Evolutionary conservation across 2,329 filamentous ascomycete genomes (phyloP).

Genomic region (Hysterium pulicare): DNA sequence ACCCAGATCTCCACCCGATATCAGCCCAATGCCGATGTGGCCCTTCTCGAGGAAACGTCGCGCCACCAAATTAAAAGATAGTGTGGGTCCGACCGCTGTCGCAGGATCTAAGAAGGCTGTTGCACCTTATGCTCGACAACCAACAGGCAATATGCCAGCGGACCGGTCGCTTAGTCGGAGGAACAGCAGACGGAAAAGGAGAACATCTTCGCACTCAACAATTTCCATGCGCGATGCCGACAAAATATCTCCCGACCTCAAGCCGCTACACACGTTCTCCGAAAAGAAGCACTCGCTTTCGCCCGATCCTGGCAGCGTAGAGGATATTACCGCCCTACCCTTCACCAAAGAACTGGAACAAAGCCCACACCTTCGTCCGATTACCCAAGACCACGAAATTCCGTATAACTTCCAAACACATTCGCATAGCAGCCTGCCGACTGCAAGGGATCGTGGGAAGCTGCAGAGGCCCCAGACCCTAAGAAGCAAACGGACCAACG

Average conservation of each 20-base stretch:
- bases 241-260: constrained; percentile 19
- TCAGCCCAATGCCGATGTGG: constrained; percentile 68
- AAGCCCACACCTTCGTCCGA: constrained; percentile 48
- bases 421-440: constrained; percentile 34
- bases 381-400: constrained; percentile 39
- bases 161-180: constrained; percentile 23
- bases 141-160: constrained; percentile 23
- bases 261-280: constrained; percentile 13
- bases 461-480: constrained; percentile 47
- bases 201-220: constrained; percentile 26
- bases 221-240: constrained; percentile 30
- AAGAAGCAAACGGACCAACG: constrained; percentile 58
- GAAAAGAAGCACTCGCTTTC: constrained; percentile 18
- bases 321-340: constrained; percentile 49
- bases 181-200: constrained; percentile 28
- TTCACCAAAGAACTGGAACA: constrained; percentile 37
- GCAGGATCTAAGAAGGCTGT: constrained; percentile 46
- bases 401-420: constrained; percentile 44
- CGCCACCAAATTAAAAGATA: constrained; percentile 50
- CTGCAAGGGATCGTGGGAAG: constrained; percentile 42
- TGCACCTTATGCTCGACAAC: constrained; percentile 17
- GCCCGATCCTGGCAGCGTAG: constrained; percentile 28
- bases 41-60: constrained; percentile 74
- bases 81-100: constrained; percentile 44
- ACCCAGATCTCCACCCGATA: background rate